Percentiles rank a stretch among this genome's conserved stretches.
Conservation (phyloP, 1,139 yeast genomes). For the Magnusiomyces fungicola region DNA sequence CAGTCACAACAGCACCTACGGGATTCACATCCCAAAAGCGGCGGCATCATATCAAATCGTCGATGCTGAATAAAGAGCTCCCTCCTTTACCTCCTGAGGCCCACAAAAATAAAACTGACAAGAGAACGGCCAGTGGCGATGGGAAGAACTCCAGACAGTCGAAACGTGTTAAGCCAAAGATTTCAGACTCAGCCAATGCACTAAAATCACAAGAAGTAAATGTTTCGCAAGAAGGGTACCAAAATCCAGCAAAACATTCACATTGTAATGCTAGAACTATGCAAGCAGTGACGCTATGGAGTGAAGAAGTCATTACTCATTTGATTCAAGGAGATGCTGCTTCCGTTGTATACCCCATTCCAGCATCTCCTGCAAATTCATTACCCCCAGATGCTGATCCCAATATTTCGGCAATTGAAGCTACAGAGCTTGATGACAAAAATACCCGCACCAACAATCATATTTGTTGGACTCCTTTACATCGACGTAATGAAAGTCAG, state of each 20-base stretch:
- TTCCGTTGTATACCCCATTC: background rate
- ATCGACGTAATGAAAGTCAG: no score
- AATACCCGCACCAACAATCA: no score
- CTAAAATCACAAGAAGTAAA: background rate
- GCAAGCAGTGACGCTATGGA: background rate
- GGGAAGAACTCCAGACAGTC: no score
- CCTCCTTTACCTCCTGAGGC: background rate
- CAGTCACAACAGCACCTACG: no score
- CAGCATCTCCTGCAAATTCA: background rate
- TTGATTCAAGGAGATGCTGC: background rate
- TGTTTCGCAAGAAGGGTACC: background rate
- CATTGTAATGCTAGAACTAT: background rate
- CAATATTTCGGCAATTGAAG: background rate
- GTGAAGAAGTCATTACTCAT: background rate
- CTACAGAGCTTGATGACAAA: background rate
- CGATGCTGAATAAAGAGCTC: background rate
- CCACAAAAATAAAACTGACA: background rate
- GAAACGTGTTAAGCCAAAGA: no score
- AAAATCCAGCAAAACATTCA: background rate
- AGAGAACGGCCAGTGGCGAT: background rate
- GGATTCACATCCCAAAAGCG: no score
- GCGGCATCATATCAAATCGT: background rate
- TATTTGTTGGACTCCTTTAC: no score
- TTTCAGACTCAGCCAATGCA: background rate
- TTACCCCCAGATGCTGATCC: no score